Base-by-base conservation (phyloP, 2,329 filamentous ascomycete genomes). In the Sclerotinia minor region DNA sequence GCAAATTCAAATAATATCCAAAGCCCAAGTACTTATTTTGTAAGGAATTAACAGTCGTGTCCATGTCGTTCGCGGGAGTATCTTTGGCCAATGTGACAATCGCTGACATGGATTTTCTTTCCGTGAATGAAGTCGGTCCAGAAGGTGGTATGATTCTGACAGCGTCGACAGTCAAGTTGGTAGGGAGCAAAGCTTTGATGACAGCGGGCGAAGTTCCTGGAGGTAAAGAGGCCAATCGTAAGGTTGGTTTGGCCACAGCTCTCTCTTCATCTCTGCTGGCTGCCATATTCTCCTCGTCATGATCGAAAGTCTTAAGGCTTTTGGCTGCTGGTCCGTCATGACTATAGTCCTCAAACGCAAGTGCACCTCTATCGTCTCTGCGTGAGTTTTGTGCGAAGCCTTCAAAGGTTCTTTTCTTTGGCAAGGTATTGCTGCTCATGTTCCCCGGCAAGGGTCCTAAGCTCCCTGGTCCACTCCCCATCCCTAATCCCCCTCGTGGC, bases 1-100 rank as follows among this genome's bases (percentile, higher is more conserved):
- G 92, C 55, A 96, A 83, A 8, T 87, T 89, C 2, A 97, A 82
- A 77, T 94, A 90, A 80, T 90, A 92, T 6, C 94, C 94, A 76
- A 87, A 92, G 21, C 94, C 94, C 21, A 97, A 81, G 76, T 97
- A 97, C 72, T 85, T 87, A 71, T 95, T 93, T 76, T 96, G 92
- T 44, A 97, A 80, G 4, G 85, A 80, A 75, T 88, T 94, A 64
- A 96, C 91, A 0, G 89, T 86, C 5, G 87, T 84, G 75, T 97
- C 93, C 65, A 97, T 94, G 67, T 96, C 92, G 32, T 89, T 90
- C 0, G 90, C 90, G 0, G 92, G 87, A 0, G 92, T 95, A 71
- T 95, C 92, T 68, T 90, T 88, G 1, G 90, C 88, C 41, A 97
- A 80, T 0, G 90, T 93, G 57, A 95, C 90, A 73, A 97, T 92